Base-by-base conservation (phyloP, 208 protist species). In the Tetramitus jugosus region DNA sequence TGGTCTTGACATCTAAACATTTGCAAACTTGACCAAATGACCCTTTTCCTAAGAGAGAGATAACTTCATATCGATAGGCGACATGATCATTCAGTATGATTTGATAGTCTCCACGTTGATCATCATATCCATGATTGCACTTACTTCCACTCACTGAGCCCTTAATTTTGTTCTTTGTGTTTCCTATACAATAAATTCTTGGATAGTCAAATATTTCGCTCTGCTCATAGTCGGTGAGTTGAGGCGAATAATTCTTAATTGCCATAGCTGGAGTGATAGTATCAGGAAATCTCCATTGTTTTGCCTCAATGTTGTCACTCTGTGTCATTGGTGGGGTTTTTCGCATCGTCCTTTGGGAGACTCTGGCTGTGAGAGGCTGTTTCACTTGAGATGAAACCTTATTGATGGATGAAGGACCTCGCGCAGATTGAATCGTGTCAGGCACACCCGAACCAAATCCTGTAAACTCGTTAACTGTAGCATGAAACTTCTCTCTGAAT, bases 21-120 rank as follows among this genome's bases (percentile, higher is more conserved):
- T 91, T 91, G 2, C 91, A 64, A n/a, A 96, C 93, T 64, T 97
- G 93, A 46, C 94, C 93, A 78, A 97, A 97, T 0, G 88, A 90
- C 23, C 94, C 94, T 46, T 90, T 87, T 23, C 94, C 94, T 1
- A 96, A 74, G 17, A 80, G 65, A 2, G 80, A 71, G 1, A 94
- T 1, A 14, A 96, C 64, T 77, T 96, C 92, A 77, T 92, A 97
- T 39, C 93, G 83, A 81, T 95, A 97, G 8, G 79, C 77, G 20
- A 98, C 86, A 79, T 97, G 95, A 79, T 97, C 93, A 53, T 94
- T 85, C 40, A 88, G 61, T 7, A 92, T 81, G 29, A 93, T 60
- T 20, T 87, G 81, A 77, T 97, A 97, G 79, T 97, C 92, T 43
- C 88, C 87, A 2, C 84, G 43, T 0, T 92, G 81, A 75, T 95